Base-by-base conservation (phyloP, 2,329 filamentous ascomycete genomes). In the Gnomoniopsis sp. region DNA sequence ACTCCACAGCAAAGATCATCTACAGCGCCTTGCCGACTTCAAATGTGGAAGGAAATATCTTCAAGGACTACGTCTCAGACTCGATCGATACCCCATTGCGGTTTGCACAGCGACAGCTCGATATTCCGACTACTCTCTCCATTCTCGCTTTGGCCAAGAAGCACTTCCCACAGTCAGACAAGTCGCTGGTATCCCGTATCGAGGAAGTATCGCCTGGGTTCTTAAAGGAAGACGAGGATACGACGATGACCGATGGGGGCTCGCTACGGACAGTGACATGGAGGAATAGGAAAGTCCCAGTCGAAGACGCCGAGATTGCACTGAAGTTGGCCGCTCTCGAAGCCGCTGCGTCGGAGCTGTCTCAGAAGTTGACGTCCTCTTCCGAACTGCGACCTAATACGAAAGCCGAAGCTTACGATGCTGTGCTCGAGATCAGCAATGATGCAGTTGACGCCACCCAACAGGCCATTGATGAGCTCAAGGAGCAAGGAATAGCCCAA, bases 371-470 rank as follows among this genome's bases (percentile, higher is more conserved):
- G 46, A 70, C 74, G 2, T 75, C 77, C 8, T 69, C 75, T 3
- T 69, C 72, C 15, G 72, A 75, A 34, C 72, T 76, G 60, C 75
- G 78, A 56, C 81, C 77, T 53, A 85, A 80, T 65, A 90, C 95
- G 61, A 86, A 88, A 67, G 91, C 93, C 12, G 89, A 88, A 10
- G 91, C 91, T 7, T 99, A 98, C 72, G 95, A 99, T 66, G 90
- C 89, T 63, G 88, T 98, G 55, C 85, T 99, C 26, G 91, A 89
- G 65, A 87, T 92, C 22, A 95, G 91, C 65, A 95, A 98, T 73
- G 93, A 99, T 70, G 91, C 91, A 3, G 91, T 93, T 21, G 95
- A 99, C 74, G 91, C 92, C 6, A 95, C 93, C 0, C 96, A 96
- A 73, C 87, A 89, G 66, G 92, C 92, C 12, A 96, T 97, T 60